phyloP scores from a whole-genome alignment of 1,284 basidiomycete genomes.

The Ganoderma lucidum region DNA sequence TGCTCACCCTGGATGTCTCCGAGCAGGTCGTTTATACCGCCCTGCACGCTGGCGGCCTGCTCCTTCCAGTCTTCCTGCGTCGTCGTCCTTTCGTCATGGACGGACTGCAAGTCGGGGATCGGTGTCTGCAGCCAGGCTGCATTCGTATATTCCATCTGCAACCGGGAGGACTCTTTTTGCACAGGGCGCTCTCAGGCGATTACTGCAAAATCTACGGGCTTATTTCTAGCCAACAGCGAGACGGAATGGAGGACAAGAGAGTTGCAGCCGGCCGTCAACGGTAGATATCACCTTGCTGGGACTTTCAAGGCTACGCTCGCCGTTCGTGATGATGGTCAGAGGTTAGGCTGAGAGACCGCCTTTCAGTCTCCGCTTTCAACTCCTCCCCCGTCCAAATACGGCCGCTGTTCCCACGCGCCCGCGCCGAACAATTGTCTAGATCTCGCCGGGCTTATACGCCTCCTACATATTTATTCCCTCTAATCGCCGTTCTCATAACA shows the following conservation, averaged over 20 bases:
- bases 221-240: conserved; percentile 55
- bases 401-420: conserved; percentile 32
- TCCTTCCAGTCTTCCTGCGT: conserved; percentile 58
- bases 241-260: conserved; percentile 44
- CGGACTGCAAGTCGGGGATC: conserved; percentile 48
- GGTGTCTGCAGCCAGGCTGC: conserved; percentile 64
- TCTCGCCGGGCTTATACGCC: not conserved
- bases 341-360: conserved; percentile 37
- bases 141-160: conserved; percentile 61
- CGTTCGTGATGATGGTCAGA: conserved; percentile 43
- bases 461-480: not conserved
- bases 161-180: conserved; percentile 49
- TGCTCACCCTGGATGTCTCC: conserved; percentile 48
- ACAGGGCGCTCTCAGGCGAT: conserved; percentile 56
- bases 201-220: conserved; percentile 60
- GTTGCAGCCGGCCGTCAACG: conserved; percentile 33
- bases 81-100: conserved; percentile 48
- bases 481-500: not conserved
- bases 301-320: conserved; percentile 37
- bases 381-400: conserved; percentile 29
- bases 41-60: conserved; percentile 43
- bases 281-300: conserved; percentile 41
- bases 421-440: conserved; percentile 13
- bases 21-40: conserved; percentile 51
- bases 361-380: conserved; percentile 39